Conservation (phyloP, 768 basidiomycete genomes). For the Rhizopogon salebrosus region DNA sequence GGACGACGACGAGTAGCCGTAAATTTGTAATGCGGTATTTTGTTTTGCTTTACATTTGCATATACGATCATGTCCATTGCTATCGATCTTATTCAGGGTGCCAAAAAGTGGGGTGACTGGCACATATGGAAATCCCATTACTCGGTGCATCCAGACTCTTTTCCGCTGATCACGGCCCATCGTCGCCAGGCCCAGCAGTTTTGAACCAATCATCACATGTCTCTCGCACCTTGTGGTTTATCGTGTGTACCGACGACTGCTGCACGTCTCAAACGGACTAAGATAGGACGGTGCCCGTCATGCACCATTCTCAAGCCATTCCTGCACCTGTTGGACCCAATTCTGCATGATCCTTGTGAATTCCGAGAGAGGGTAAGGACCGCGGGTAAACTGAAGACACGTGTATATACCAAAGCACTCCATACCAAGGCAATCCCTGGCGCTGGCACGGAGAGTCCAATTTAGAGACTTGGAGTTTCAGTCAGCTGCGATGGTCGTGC, state of each 20-base stretch:
- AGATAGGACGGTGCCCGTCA: neutral
- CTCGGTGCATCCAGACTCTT: neutral
- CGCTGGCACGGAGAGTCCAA: neutral
- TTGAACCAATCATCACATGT: neutral
- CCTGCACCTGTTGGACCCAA: neutral
- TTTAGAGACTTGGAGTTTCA: no score
- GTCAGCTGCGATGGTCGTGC: neutral
- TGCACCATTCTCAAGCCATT: no score
- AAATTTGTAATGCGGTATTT: neutral
- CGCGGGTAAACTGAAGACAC: neutral
- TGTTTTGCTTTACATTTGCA: neutral
- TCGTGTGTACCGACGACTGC: neutral
- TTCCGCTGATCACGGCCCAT: neutral
- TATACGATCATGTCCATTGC: neutral
- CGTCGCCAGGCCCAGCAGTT: no score
- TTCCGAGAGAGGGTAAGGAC: neutral
- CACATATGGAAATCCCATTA: neutral
- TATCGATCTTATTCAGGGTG: conserved; percentile 2
- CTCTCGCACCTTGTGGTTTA: neutral
- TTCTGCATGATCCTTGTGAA: neutral
- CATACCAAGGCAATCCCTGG: neutral
- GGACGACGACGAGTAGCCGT: conserved; percentile 9
- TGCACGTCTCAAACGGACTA: neutral
- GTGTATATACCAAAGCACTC: neutral
- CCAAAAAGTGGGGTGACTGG: neutral